A percentile compares a stretch with the other conserved stretches of the same genome.
Conservation (phyloP, 2,329 filamentous ascomycete genomes). For the Ustulina deusta region DNA sequence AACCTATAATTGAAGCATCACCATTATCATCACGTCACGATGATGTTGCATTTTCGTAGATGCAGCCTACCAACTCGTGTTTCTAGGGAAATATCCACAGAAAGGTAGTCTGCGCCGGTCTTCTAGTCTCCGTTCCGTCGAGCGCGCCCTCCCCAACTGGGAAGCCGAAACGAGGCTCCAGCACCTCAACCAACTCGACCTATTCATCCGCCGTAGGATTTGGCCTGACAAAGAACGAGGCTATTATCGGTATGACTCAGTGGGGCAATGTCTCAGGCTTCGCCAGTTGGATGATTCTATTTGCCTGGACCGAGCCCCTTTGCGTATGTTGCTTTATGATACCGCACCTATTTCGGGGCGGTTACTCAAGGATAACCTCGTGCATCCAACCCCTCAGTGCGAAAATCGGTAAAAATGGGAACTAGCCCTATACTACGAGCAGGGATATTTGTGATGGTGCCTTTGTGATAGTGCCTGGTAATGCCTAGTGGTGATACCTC, state of each 20-base stretch:
- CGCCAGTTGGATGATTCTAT: slow-evolving; percentile 35
- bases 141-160: slow-evolving; percentile 1
- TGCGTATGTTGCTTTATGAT: slow-evolving; percentile 23
- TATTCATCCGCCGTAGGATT: slow-evolving; percentile 8
- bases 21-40: slow-evolving; percentile 10
- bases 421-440: slow-evolving; percentile 22
- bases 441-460: slow-evolving; percentile 12
- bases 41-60: slow-evolving; percentile 1
- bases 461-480: slow-evolving; percentile 29
- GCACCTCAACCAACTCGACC: slow-evolving; percentile 4
- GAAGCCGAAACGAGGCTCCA: slow-evolving; percentile 20
- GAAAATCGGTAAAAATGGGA: slow-evolving; percentile 21
- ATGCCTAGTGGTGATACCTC: slow-evolving; percentile 28
- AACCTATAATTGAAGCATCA: slow-evolving; percentile 15
- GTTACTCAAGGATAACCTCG: slow-evolving; percentile 33
- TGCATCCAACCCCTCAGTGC: slow-evolving; percentile 19
- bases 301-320: slow-evolving; percentile 33
- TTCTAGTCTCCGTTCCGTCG: neutral
- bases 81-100: neutral
- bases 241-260: slow-evolving; percentile 47
- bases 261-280: slow-evolving; percentile 43
- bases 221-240: slow-evolving; percentile 41
- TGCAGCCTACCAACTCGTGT: slow-evolving; percentile 5
- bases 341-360: slow-evolving; percentile 20
- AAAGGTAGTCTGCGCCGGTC: neutral